Conservation (phyloP, 2,329 filamentous ascomycete species). For the Fusarium albosuccineum region DNA sequence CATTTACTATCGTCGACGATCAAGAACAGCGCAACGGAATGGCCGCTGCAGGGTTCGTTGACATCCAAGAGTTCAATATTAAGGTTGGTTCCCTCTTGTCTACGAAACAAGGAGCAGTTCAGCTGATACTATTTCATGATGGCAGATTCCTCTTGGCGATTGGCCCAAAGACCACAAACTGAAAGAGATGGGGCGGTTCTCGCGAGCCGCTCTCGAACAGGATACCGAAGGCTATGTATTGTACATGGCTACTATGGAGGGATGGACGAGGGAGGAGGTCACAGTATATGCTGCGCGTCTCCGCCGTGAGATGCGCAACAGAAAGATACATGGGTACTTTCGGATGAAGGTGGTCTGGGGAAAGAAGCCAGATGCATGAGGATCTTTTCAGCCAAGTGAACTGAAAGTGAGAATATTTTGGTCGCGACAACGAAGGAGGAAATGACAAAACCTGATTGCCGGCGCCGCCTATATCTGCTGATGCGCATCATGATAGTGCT, state of each 20-base stretch:
- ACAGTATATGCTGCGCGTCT: neutral
- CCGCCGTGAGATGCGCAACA: conserved; percentile 3
- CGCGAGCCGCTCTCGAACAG: conserved; percentile 2
- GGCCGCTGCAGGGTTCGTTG: neutral
- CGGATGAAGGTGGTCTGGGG: conserved; percentile 5
- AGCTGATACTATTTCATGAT: neutral
- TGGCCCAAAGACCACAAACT: neutral
- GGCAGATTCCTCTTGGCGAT: neutral
- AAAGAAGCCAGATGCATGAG: neutral
- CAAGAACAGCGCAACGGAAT: neutral
- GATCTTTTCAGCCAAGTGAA: too few relatives aligned
- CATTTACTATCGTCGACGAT: neutral
- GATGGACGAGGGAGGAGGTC: neutral
- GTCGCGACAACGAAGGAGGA: too few relatives aligned
- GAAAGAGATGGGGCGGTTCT: conserved; percentile 8
- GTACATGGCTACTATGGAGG: conserved; percentile 4
- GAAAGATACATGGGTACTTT: conserved; percentile 3
- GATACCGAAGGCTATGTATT: conserved; percentile 3
- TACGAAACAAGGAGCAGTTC: neutral
- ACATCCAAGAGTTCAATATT: conserved; percentile 1
- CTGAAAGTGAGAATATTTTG: too few relatives aligned
- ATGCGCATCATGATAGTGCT: too few relatives aligned
- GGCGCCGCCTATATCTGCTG: too few relatives aligned
- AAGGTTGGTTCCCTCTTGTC: neutral
- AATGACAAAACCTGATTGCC: too few relatives aligned